phyloP scores from a whole-genome alignment of 176 grass and related monocot genomes.

The Guadua angustifolia region DNA sequence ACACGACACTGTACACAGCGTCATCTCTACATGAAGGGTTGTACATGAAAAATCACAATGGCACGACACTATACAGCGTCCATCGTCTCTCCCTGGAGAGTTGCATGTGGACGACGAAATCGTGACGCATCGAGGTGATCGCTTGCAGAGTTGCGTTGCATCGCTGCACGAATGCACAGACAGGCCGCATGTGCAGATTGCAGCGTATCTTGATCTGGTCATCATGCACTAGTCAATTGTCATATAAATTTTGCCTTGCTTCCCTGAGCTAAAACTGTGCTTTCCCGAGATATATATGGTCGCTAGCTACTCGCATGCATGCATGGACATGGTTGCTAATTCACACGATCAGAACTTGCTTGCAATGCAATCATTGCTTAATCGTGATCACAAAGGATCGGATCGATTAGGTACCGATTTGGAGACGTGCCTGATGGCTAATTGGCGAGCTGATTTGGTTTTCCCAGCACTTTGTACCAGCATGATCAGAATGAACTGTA shows the following conservation, averaged over 20 bases:
- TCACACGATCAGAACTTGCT: neutral
- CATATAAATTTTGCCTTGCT: neutral
- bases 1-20: neutral
- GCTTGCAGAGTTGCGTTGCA: too few species aligned
- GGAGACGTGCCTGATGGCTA: neutral
- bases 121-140: too few species aligned
- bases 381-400: constrained; percentile 1
- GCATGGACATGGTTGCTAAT: too few species aligned
- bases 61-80: too few species aligned
- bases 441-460: neutral
- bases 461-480: neutral
- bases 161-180: too few species aligned
- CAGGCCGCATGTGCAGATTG: too few species aligned
- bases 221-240: neutral
- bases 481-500: constrained; percentile 3
- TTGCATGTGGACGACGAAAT: too few species aligned
- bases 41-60: too few species aligned
- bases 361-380: neutral
- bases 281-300: neutral
- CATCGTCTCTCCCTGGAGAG: too few species aligned
- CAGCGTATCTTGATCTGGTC: neutral
- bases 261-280: neutral
- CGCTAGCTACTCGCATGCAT: neutral
- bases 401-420: neutral
- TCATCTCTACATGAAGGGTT: neutral